phyloP scores from a whole-genome alignment of 78 protist species.

The Guillardia theta region DNA sequence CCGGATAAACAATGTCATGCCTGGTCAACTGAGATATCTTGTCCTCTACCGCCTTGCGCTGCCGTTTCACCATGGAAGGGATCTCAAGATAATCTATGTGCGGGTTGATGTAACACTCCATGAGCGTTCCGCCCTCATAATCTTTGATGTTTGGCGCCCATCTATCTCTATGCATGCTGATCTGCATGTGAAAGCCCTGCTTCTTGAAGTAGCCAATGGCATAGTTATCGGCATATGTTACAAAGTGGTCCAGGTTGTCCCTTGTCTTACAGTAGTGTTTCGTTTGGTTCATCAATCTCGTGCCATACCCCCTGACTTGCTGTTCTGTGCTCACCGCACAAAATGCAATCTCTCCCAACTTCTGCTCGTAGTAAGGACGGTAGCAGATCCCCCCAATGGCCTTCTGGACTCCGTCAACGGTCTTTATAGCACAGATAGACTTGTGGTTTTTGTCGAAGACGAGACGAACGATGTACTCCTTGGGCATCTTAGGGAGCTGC shows the following conservation, averaged over 20 bases:
- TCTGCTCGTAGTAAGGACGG: constrained; percentile 64
- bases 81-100: constrained; percentile 47
- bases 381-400: constrained; percentile 88
- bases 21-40: background rate
- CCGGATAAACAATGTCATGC: background rate
- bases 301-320: constrained; percentile 86
- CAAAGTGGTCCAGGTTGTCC: constrained; percentile 49
- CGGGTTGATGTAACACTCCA: constrained; percentile 64
- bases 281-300: constrained; percentile 85
- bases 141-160: constrained; percentile 83
- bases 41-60: background rate
- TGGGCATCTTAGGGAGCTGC: constrained; percentile 93
- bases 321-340: constrained; percentile 78
- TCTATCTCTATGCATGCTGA: constrained; percentile 57
- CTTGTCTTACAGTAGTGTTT: constrained; percentile 63
- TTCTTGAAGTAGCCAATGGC: constrained; percentile 92
- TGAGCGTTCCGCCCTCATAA: constrained; percentile 89
- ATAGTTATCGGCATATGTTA: constrained; percentile 93
- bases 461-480: constrained; percentile 79
- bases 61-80: background rate
- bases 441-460: constrained; percentile 63
- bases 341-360: constrained; percentile 84
- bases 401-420: background rate
- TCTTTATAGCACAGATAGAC: constrained; percentile 42
- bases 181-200: constrained; percentile 82